A percentile compares a stretch with the other conserved stretches of the same genome.
Conservation (phyloP, 176 grass and related monocot genomes). For the Rhynchospora pubera region DNA sequence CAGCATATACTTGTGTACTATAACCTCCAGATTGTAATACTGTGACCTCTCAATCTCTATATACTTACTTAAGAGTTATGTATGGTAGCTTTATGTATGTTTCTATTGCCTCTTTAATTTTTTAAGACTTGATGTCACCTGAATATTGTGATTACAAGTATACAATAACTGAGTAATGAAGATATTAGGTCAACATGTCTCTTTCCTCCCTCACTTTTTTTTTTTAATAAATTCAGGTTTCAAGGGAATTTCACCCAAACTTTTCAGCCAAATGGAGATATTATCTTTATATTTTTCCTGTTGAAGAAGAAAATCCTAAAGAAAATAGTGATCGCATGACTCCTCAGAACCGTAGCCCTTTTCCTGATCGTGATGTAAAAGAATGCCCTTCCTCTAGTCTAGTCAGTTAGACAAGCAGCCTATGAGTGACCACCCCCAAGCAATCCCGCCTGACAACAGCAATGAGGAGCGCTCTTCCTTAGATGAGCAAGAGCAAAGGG, state of each 20-base stretch:
- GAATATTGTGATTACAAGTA: background rate
- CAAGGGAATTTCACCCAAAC: conserved; percentile 88
- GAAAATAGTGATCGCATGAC: background rate
- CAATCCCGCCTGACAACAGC: background rate
- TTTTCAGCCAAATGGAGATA: conserved; percentile 90
- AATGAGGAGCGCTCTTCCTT: conserved; percentile 23
- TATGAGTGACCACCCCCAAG: conserved; percentile 4
- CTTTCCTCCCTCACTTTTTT: background rate
- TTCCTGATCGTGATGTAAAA: conserved; percentile 5
- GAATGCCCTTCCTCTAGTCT: conserved; percentile 24
- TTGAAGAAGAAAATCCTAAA: conserved; percentile 31
- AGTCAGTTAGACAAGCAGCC: background rate
- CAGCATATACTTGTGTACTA: background rate
- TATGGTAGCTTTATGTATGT: no score
- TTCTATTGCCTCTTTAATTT: background rate
- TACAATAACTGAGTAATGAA: background rate
- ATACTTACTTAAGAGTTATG: background rate
- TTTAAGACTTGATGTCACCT: background rate
- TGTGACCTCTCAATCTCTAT: background rate
- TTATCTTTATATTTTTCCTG: conserved; percentile 90
- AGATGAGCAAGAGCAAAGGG: background rate
- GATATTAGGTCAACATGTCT: background rate
- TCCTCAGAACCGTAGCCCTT: background rate
- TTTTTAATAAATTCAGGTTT: conserved; percentile 42
- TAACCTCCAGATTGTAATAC: background rate